Evolutionary conservation across 1,139 yeast genomes (phyloP), one percentile per base, ranked within the genome.

Genomic region (Geotrichum carabidarum): DNA sequence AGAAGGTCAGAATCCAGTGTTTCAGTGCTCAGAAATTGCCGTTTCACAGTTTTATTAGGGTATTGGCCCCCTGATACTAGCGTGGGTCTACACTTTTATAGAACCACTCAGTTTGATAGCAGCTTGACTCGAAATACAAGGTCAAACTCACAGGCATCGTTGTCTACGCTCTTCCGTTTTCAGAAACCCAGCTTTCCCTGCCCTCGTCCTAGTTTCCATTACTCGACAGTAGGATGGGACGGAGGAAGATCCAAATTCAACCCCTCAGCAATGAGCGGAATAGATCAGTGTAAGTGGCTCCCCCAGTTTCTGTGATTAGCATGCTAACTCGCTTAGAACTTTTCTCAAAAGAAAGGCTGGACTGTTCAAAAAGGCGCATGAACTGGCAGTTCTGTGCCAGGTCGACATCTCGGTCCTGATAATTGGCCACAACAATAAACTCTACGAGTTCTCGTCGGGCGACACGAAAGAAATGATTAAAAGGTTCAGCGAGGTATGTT

Each of bases 331-430:
- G 48, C 38, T 49, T 59, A 71, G 74, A 17, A 93, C 99, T 0
- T 93, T 93, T 70, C 89, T 89, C 60, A 93, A 93, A 70, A 79
- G 99, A 55, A 93, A 91, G 70, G 95, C 96, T 0, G 99, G 99
- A 0, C 75, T 93, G 49, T 91, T 93, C 74, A 93, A 93, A 68
- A 93, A 93, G 70, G 99, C 99, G 1, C 95, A 91, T 67, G 99
- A 93, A 71, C 77, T 93, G 58, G 84, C 97, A 0, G 91, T 91
- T 18, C 76, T 93, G 53, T 91, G 99, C 69, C 94, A 89, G 61
- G 96, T 90, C 8, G 98, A 93, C 67, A 78, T 93, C 51, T 94
- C 98, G 1, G 94, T 93, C 36, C 82, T 93, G 27, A 89, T 93
- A 35, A 77, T 90, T 48, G 96, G 96, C n/a, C 81, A 81, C 65